phyloP scores from a whole-genome alignment of 345 rosid genomes.

The Murraya paniculata region DNA sequence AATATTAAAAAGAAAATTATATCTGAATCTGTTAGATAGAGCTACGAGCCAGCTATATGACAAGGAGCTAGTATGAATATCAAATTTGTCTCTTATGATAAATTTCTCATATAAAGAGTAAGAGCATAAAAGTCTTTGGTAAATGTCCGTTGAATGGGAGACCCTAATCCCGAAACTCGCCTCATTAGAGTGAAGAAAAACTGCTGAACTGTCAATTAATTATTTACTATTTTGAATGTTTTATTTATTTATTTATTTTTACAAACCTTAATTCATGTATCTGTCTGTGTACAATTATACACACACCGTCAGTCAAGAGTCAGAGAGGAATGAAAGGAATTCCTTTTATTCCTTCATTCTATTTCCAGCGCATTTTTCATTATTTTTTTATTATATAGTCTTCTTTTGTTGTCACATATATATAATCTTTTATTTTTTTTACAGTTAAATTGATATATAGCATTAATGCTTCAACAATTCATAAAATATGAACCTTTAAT shows the following conservation, averaged over 20 bases:
- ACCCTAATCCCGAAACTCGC: conserved; percentile 59
- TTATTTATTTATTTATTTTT: neutral
- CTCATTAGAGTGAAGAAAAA: conserved; percentile 49
- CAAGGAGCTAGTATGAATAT: neutral
- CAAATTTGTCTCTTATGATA: conserved; percentile 11
- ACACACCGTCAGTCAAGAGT: conserved; percentile 13
- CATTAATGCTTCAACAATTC: no score
- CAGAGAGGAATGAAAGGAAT: conserved; percentile 17
- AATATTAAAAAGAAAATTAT: neutral
- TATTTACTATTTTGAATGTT: neutral
- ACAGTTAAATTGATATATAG: no score
- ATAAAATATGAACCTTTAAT: no score
- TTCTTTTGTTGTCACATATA: neutral
- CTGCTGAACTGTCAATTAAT: conserved; percentile 40
- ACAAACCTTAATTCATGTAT: neutral
- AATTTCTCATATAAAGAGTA: neutral
- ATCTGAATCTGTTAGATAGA: neutral
- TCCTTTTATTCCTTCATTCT: conserved; percentile 15
- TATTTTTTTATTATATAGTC: neutral
- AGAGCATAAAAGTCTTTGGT: conserved; percentile 21
- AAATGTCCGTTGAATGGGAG: conserved; percentile 69
- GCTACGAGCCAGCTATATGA: neutral
- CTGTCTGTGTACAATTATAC: conserved; percentile 19
- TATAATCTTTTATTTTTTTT: neutral
- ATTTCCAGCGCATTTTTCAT: neutral